Percentiles rank a stretch among this genome's conserved stretches.
phyloP scores from a whole-genome alignment of 805 yeast genomes.

The Torulaspora microellipsoides region DNA sequence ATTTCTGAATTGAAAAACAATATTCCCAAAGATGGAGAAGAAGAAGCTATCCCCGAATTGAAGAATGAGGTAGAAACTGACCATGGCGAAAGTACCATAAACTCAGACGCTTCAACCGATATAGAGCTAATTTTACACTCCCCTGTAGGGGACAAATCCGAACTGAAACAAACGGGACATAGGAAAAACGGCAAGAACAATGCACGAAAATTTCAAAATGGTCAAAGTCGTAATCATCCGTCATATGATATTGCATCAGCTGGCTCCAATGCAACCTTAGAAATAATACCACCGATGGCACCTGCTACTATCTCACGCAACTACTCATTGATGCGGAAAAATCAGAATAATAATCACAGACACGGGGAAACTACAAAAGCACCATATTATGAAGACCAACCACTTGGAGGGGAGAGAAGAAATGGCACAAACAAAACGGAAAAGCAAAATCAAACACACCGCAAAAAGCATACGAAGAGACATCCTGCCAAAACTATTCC shows the following conservation, averaged over 20 bases:
- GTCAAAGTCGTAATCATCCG: background rate
- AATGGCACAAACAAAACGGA: slow-evolving; percentile 4
- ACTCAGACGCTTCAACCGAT: slow-evolving; percentile 14
- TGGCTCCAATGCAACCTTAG: slow-evolving; percentile 16
- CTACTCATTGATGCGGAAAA: slow-evolving; percentile 12
- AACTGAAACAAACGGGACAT: background rate
- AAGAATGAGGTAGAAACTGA: background rate
- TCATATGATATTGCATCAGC: slow-evolving; percentile 10
- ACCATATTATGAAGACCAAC: no score
- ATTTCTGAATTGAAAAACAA: slow-evolving; percentile 3
- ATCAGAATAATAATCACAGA: slow-evolving; percentile 9
- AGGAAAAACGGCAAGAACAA: slow-evolving; percentile 1
- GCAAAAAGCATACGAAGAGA: slow-evolving; percentile 6
- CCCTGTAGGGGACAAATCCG: slow-evolving; percentile 9
- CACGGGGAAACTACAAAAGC: background rate
- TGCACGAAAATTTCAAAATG: background rate
- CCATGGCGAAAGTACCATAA: slow-evolving; percentile 4
- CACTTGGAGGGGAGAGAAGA: background rate
- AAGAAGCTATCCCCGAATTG: background rate
- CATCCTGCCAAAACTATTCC: slow-evolving; percentile 32
- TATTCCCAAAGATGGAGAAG: background rate
- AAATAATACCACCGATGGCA: slow-evolving; percentile 25
- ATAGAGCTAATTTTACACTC: slow-evolving; percentile 21
- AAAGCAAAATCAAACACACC: slow-evolving; percentile 2
- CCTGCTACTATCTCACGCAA: slow-evolving; percentile 25